Evolutionary conservation across 2,329 filamentous ascomycete species (phyloP).

Genomic region (Arachnomyces sp.): DNA sequence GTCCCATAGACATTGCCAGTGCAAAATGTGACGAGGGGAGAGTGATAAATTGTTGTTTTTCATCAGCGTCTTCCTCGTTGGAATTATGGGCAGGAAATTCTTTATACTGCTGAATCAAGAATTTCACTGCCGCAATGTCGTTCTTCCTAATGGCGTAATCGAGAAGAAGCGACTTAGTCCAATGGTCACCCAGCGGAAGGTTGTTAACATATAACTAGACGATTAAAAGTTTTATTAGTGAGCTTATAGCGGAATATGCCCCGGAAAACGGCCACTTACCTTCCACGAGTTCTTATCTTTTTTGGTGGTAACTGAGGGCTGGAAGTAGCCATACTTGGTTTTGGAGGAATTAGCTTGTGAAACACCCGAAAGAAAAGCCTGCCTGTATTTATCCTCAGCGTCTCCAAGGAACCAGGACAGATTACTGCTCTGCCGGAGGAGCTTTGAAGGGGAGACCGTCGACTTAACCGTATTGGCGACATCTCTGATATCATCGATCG

Average conservation of each 20-base stretch:
- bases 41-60: slow-evolving; percentile 13
- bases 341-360: too few species aligned
- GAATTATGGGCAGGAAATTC: slow-evolving; percentile 29
- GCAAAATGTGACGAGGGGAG: slow-evolving; percentile 21
- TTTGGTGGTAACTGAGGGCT: too few species aligned
- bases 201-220: too few species aligned
- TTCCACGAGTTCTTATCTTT: too few species aligned
- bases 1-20: slow-evolving; percentile 34
- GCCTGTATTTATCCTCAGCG: too few species aligned
- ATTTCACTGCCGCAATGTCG: slow-evolving; percentile 44
- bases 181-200: too few species aligned
- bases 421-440: slow-evolving; percentile 40
- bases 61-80: slow-evolving; percentile 21
- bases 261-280: too few species aligned
- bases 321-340: too few species aligned
- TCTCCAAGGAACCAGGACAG: slow-evolving; percentile 12
- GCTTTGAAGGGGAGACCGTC: slow-evolving; percentile 43
- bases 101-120: slow-evolving; percentile 46
- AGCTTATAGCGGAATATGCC: too few species aligned
- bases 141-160: slow-evolving; percentile 41
- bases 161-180: slow-evolving; percentile 17
- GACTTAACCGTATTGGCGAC: slow-evolving; percentile 62
- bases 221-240: too few species aligned
- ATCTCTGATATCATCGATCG: slow-evolving; percentile 66
- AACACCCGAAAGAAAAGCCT: too few species aligned